These are phyloP conservation scores for Boletus sp. DNA, from an alignment of 768 basidiomycete genomes.

Conservation along the genomic window DNA sequence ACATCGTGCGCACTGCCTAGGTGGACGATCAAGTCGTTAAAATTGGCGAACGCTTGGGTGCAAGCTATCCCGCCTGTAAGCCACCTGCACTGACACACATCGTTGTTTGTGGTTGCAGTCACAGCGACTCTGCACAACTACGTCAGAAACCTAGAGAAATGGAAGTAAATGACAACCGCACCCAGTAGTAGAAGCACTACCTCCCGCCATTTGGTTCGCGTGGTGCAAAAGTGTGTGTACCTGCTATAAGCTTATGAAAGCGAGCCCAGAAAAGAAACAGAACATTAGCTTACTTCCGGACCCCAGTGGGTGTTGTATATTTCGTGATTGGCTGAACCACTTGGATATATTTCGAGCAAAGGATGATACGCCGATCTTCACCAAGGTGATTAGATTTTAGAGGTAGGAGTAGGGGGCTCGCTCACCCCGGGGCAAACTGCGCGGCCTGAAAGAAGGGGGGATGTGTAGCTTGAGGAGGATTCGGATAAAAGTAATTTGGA, in stretches of 20 bases:
- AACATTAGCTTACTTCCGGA: background rate
- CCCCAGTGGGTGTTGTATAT: conserved; percentile 1
- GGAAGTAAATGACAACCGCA: background rate
- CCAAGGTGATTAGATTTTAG: background rate
- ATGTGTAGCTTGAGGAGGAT: fast-evolving
- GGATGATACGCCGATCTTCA: background rate
- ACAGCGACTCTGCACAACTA: background rate
- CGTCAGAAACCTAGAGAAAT: background rate
- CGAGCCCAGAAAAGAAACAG: too few species aligned
- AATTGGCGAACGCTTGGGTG: background rate
- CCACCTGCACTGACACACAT: conserved; percentile 4
- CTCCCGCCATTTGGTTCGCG: background rate
- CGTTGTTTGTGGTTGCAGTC: background rate
- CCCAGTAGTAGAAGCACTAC: background rate
- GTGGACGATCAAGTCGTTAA: conserved; percentile 9
- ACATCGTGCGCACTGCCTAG: background rate
- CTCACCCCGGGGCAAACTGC: background rate
- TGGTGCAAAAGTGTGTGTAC: background rate
- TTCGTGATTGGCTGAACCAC: fast-evolving
- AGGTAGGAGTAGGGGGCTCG: too few species aligned
- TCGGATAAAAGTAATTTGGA: too few species aligned
- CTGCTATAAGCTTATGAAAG: conserved; percentile 3
- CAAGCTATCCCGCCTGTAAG: background rate
- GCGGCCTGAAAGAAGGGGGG: background rate
- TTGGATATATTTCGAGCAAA: background rate